Evolutionary conservation across 2,329 filamentous ascomycete genomes (phyloP).

Genomic region (Colletotrichum chrysophilum): DNA sequence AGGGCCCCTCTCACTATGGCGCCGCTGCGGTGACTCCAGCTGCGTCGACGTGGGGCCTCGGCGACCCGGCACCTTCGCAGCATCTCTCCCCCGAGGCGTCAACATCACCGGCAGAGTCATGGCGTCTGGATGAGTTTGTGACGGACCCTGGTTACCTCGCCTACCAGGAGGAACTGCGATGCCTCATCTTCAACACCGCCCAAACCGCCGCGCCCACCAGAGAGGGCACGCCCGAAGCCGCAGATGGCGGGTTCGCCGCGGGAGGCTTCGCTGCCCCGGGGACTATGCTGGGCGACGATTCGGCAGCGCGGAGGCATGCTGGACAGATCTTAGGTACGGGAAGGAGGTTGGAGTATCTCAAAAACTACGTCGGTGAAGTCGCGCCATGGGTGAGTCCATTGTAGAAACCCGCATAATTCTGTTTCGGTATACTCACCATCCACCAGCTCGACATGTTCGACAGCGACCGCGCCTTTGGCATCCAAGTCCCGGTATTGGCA

Average conservation of each 20-base stretch:
- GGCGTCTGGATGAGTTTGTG: constrained; percentile 39
- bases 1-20: neutral
- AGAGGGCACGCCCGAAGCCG: constrained; percentile 37
- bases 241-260: constrained; percentile 7
- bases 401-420: no score
- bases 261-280: constrained; percentile 18
- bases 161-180: constrained; percentile 50
- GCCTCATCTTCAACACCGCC: constrained; percentile 50
- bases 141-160: constrained; percentile 47
- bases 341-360: constrained; percentile 43
- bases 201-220: constrained; percentile 47
- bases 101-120: constrained; percentile 32
- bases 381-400: constrained; percentile 50
- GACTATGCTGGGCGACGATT: neutral
- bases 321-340: constrained; percentile 31
- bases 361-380: constrained; percentile 58
- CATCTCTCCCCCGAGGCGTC: constrained; percentile 19
- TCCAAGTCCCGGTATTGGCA: constrained; percentile 55
- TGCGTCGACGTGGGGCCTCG: neutral
- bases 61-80: constrained; percentile 8
- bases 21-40: neutral
- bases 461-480: constrained; percentile 54
- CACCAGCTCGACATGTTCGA: constrained; percentile 63
- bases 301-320: neutral
- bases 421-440: neutral